Percentiles rank a stretch among this genome's conserved stretches.
Conservation (phyloP, 345 rosid genomes). For the Microthlaspi erraticum region DNA sequence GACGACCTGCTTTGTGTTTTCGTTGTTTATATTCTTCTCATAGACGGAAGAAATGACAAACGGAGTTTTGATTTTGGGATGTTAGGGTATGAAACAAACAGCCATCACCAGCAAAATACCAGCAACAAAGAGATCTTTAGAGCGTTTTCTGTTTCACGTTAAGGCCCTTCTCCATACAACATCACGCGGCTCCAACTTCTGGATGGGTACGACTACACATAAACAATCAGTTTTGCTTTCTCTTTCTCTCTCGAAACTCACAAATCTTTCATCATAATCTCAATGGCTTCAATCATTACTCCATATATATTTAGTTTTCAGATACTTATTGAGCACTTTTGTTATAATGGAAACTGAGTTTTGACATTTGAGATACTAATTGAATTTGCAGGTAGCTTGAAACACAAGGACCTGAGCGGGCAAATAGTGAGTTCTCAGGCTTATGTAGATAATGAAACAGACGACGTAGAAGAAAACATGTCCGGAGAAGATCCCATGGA, state of each 20-base stretch:
- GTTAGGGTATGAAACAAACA: constrained; percentile 77
- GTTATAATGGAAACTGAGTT: no score
- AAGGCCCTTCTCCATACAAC: constrained; percentile 81
- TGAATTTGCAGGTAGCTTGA: constrained; percentile 66
- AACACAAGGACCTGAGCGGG: constrained; percentile 85
- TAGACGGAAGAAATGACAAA: constrained; percentile 10
- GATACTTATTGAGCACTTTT: not conserved
- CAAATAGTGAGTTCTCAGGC: constrained; percentile 89
- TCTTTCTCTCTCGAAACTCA: not conserved
- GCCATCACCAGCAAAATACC: constrained; percentile 79
- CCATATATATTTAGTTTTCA: not conserved
- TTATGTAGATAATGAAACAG: constrained; percentile 53
- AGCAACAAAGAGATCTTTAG: constrained; percentile 76
- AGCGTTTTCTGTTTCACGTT: constrained; percentile 80
- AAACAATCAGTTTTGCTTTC: not conserved
- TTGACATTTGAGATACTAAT: not conserved
- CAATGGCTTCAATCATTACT: not conserved
- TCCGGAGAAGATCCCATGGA: constrained; percentile 50
- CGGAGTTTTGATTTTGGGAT: constrained; percentile 32
- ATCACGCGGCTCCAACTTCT: constrained; percentile 72
- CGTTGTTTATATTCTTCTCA: not conserved
- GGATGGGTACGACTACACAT: constrained; percentile 70
- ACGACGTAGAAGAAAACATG: constrained; percentile 32
- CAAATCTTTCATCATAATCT: not conserved
- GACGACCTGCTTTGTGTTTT: not conserved